Evolutionary conservation across 1,284 basidiomycete genomes (phyloP), one percentile per base, ranked within the genome.

Genomic region (Baeospora myosura): DNA sequence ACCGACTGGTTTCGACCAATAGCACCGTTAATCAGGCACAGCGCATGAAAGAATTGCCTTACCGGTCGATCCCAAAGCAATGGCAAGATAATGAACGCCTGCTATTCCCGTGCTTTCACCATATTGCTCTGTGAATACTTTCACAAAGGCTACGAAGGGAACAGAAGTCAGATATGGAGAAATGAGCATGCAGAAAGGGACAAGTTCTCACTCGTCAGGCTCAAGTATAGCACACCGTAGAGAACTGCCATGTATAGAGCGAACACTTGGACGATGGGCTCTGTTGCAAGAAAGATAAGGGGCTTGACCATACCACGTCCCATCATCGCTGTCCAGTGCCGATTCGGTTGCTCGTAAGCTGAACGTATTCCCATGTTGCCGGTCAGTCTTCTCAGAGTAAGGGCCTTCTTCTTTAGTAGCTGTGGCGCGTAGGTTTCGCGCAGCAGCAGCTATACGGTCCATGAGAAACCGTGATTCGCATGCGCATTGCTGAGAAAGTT

Each of bases 71-170:
- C 61, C 61, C 10, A 61, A 33, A 2, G 59, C 63, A 14, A 70
- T 61, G 3, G 67, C 54, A 33, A 71, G 59, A 47, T 71, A 72
- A 49, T 70, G 64, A 18, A 69, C 48, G 1, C 65, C 64, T 0
- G 69, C 64, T 30, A 71, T 65, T 0, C 67, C 67, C 7, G 54
- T 52, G 3, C 47, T 47, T 49, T 69, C 54, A 23, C 59, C 50
- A 49, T 71, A 72, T 11, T 57, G 52, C 6, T 51, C 41, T 3
- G 54, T 54, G 42, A 66, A 71, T 8, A 67, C 62, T 11, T 51
- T 46, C 3, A 63, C 58, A 23, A 70, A 68, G 1, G 57, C 57
- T 58, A 12, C 5, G 34, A 24, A n/a, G n/a, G 36, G n/a, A 8
- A 38, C 37, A 31, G 35, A 39, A 40, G 10, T 10, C 18, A 11